Base-by-base conservation (phyloP, 768 basidiomycete genomes). In the Boletus reticuloceps region DNA sequence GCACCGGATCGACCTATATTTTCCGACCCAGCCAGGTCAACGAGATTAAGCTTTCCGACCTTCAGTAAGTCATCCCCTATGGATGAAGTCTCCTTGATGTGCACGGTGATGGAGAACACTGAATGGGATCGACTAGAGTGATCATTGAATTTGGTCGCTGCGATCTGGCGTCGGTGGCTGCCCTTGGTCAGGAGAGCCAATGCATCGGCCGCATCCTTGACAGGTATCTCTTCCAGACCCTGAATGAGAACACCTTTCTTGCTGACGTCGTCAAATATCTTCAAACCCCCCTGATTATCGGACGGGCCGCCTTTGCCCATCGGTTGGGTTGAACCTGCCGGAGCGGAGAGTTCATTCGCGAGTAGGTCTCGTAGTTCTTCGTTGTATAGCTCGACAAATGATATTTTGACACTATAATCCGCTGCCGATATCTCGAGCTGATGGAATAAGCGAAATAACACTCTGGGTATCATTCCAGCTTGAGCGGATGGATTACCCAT, bases 121-220 rank as follows among this genome's bases (percentile, higher is more conserved):
- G 95, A 97, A 69, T 99, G 97, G 0, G 97, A 98, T 14, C 97
- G 94, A 73, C 94, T 91, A 6, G 93, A 96, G 62, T 94, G 91
- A 66, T 98, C 94, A 69, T 99, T 99, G 80, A 98, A 96, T 69
- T 94, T 95, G 20, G 97, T 98, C 10, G 92, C 86, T 0, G 95
- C 97, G 43, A 92, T 91, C 72, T 98, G 94, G 50, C 97, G 78
- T 37, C 94, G 82, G 56, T 92, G 82, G 55, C 90, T 94, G 44
- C 97, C 97, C 69, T 93, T 94, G 19, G 84, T 85, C 31, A 99
- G 79, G 40, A 98, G 80, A 20, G 81, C 81, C 25, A 98, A 75
- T 0, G 94, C 96, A 59, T 94, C 89, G 55, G 83, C 78, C 4
- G 89, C 87, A 62, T 89, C 86, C 71, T 85, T 86, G 59, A 97